Evolutionary conservation across 495 filamentous ascomycete genomes (phyloP).

Genomic region (Aeminium ludgeri): DNA sequence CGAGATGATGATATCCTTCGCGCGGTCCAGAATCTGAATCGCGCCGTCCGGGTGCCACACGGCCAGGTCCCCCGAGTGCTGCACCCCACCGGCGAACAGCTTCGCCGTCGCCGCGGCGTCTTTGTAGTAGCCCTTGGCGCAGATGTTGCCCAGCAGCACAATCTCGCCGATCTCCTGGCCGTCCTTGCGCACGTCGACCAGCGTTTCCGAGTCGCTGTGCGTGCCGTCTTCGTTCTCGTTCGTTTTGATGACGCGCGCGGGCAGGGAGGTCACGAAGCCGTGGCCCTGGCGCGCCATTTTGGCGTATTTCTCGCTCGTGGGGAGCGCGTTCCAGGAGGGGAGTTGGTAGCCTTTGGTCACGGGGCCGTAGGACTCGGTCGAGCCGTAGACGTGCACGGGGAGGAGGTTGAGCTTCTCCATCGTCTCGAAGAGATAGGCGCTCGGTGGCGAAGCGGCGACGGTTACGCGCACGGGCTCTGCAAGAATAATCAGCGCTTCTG

Average conservation of each 20-base stretch:
- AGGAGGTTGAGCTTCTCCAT: constrained; percentile 79
- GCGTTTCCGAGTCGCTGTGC: constrained; percentile 41
- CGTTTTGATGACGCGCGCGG: constrained; percentile 66
- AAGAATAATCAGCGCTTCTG: too few species aligned
- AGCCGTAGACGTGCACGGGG: constrained; percentile 86
- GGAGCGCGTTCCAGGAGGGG: constrained; percentile 60
- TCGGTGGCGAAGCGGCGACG: constrained; percentile 82
- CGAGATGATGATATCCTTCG: constrained; percentile 96
- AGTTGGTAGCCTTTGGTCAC: constrained; percentile 86
- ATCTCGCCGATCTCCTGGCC: constrained; percentile 91
- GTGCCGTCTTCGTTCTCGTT: constrained; percentile 13
- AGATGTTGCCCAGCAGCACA: constrained; percentile 81
- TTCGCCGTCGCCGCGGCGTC: constrained; percentile 74
- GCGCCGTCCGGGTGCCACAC: constrained; percentile 83
- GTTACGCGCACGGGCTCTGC: constrained; percentile 60
- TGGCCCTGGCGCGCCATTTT: constrained; percentile 89
- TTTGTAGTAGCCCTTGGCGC: constrained; percentile 80
- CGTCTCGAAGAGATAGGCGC: constrained; percentile 72
- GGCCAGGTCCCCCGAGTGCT: constrained; percentile 82
- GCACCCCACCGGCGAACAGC: constrained; percentile 71
- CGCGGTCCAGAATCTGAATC: constrained; percentile 80
- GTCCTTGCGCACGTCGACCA: constrained; percentile 62
- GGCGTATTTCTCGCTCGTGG: constrained; percentile 54
- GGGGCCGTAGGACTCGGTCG: constrained; percentile 92
- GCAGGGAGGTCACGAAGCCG: constrained; percentile 72